Conservation (phyloP, 345 rosid genomes). For the Salix dunnii region DNA sequence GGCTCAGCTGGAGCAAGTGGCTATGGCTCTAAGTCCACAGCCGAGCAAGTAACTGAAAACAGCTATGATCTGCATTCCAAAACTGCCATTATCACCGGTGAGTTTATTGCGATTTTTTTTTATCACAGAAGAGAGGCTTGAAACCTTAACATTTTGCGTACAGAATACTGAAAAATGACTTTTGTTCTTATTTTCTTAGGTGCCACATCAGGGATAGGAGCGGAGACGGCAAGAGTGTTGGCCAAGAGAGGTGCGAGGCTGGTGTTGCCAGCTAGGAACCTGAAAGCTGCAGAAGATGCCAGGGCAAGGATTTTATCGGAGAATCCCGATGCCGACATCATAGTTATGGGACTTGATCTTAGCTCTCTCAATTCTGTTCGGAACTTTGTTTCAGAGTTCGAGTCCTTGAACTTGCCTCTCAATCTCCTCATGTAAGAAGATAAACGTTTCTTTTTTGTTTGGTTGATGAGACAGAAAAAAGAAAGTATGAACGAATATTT, state of each 20-base stretch:
- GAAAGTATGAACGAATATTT: background rate
- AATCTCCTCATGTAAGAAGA: slow-evolving; percentile 74
- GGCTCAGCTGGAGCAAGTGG: slow-evolving; percentile 81
- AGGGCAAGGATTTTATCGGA: slow-evolving; percentile 68
- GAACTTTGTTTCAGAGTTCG: slow-evolving; percentile 62
- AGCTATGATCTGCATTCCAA: slow-evolving; percentile 52
- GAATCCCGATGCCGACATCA: slow-evolving; percentile 60
- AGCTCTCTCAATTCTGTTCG: slow-evolving; percentile 78
- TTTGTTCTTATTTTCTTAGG: slow-evolving; percentile 34
- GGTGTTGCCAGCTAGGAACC: slow-evolving; percentile 75
- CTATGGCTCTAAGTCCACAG: slow-evolving; percentile 87
- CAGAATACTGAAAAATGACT: background rate
- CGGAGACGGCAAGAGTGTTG: slow-evolving; percentile 84
- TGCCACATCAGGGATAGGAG: slow-evolving; percentile 96
- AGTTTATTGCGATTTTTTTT: background rate
- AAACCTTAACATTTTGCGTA: background rate
- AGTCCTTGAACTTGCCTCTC: slow-evolving; percentile 67
- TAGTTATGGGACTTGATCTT: slow-evolving; percentile 83
- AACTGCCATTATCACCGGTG: slow-evolving; percentile 91
- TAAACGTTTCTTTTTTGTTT: slow-evolving; percentile 12
- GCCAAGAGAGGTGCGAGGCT: slow-evolving; percentile 76
- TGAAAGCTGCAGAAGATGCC: slow-evolving; percentile 81
- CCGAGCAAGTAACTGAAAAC: slow-evolving; percentile 64
- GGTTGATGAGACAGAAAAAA: slow-evolving; percentile 17
- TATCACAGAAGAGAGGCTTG: background rate